These are phyloP conservation scores for Blastobotrys ciferrii DNA, from an alignment of 1,139 yeast genomes.

Conservation along the genomic window DNA sequence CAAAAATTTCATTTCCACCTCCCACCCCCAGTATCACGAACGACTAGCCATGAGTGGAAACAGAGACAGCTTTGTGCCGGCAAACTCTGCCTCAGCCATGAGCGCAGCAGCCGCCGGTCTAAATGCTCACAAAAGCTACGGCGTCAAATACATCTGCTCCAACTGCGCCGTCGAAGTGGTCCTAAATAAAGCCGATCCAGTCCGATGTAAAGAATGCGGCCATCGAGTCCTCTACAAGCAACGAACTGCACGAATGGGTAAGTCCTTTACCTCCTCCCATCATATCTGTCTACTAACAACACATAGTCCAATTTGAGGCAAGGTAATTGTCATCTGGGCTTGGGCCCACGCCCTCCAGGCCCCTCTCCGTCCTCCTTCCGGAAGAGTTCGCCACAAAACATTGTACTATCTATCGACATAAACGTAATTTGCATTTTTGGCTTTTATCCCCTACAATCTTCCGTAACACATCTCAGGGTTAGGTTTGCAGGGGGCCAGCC, in stretches of 20 bases:
- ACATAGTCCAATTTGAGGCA: constrained; percentile 60
- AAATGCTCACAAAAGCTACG: constrained; percentile 69
- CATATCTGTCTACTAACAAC: constrained; percentile 5
- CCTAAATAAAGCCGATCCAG: constrained; percentile 90
- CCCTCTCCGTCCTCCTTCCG: no score
- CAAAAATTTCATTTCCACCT: no score
- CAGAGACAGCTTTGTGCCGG: constrained; percentile 94
- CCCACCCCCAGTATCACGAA: not conserved
- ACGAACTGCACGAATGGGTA: constrained; percentile 92
- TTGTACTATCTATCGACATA: no score
- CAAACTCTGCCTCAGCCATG: constrained; percentile 66
- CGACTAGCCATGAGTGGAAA: constrained; percentile 20
- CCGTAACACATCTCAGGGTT: no score
- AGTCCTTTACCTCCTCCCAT: no score
- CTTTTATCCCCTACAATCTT: no score
- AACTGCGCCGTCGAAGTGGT: constrained; percentile 92
- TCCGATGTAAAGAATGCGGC: constrained; percentile 97
- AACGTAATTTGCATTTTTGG: no score
- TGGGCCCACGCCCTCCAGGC: no score
- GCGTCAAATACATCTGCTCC: constrained; percentile 92
- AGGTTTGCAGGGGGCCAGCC: no score
- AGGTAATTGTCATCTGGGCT: constrained; percentile 42
- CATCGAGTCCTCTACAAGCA: constrained; percentile 97
- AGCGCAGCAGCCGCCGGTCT: constrained; percentile 66
- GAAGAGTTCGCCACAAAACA: no score